Conservation (phyloP, 164 flowering plant species). For the Aristolochia fimbriata region DNA sequence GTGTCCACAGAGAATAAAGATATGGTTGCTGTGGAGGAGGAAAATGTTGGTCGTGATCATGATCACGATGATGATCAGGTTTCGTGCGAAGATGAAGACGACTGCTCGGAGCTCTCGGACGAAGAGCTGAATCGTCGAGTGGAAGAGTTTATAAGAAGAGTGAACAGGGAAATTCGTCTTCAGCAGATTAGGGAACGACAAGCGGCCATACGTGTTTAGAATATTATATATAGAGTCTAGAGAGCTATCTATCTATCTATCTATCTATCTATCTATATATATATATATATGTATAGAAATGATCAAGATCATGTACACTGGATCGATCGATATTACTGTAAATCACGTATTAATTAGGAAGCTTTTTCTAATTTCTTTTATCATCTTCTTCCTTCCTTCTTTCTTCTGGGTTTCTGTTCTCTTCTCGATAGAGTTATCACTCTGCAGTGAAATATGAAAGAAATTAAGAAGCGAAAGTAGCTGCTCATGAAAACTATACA, state of each 20-base stretch:
- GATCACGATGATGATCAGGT: no score
- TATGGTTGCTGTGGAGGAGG: no score
- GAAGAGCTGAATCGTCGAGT: slow-evolving; percentile 56
- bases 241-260: no score
- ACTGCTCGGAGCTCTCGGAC: slow-evolving; percentile 34
- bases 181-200: slow-evolving; percentile 18
- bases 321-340: no score
- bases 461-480: no score
- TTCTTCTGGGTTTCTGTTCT: background rate
- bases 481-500: no score
- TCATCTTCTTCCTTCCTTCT: background rate
- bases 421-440: background rate
- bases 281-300: no score
- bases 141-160: slow-evolving; percentile 51
- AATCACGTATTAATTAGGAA: no score
- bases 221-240: background rate
- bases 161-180: slow-evolving; percentile 46
- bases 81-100: slow-evolving; percentile 13
- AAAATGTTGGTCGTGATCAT: no score
- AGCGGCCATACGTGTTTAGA: background rate
- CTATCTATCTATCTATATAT: no score
- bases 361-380: background rate
- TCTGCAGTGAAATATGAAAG: background rate
- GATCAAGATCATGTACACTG: background rate
- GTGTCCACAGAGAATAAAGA: no score